These are phyloP conservation scores for Tolypocladium capitatum DNA, from an alignment of 2,329 filamentous ascomycete species.

Conservation along the genomic window DNA sequence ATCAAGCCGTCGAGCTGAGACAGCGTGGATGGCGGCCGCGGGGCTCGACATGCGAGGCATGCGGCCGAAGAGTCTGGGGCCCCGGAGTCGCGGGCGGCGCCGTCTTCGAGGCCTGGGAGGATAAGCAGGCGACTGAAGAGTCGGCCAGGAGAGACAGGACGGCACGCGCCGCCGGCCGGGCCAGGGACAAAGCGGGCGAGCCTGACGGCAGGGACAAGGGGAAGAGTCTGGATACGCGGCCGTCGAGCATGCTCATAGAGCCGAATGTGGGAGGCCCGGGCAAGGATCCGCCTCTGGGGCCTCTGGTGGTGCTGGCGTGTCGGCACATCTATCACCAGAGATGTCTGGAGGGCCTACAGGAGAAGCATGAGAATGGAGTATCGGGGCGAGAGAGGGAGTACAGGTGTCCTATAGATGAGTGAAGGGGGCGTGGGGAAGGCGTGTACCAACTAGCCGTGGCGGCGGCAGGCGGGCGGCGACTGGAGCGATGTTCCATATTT, in stretches of 20 bases:
- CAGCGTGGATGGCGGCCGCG: constrained; percentile 81
- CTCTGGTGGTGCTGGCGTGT: constrained; percentile 55
- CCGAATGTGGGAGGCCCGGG: constrained; percentile 11
- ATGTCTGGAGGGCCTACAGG: constrained; percentile 54
- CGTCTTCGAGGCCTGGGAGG: constrained; percentile 74
- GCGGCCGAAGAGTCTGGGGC: constrained; percentile 74
- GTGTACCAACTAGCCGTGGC: background rate
- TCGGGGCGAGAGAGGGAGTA: constrained; percentile 35
- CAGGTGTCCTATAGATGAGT: constrained; percentile 45
- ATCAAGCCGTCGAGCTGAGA: constrained; percentile 58
- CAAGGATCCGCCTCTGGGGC: constrained; percentile 41
- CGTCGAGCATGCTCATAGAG: constrained; percentile 27
- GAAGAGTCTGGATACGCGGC: constrained; percentile 25
- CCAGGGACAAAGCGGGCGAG: constrained; percentile 22
- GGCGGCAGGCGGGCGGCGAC: background rate
- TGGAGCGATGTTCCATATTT: background rate
- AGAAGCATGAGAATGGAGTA: constrained; percentile 34
- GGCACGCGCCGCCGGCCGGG: constrained; percentile 19
- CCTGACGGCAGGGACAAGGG: constrained; percentile 28
- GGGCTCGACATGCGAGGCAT: constrained; percentile 78
- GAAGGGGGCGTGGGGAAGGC: constrained; percentile 3
- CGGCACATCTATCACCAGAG: constrained; percentile 57
- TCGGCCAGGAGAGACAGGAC: constrained; percentile 30
- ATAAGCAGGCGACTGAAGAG: constrained; percentile 36
- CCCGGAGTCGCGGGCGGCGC: constrained; percentile 60